These are phyloP conservation scores for Biscutella laevigata DNA, from an alignment of 441 rosid species.

Conservation along the genomic window DNA sequence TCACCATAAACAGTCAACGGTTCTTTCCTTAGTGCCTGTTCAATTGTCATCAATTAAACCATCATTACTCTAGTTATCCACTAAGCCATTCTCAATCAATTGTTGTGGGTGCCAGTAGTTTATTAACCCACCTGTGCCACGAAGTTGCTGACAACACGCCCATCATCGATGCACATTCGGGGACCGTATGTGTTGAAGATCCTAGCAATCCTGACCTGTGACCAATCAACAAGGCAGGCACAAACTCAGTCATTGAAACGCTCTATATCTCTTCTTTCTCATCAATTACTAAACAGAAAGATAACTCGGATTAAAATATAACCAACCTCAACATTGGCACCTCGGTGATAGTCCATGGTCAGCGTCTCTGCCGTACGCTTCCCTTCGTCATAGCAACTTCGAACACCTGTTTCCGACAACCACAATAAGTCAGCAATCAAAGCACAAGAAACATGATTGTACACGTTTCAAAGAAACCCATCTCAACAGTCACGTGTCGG, in stretches of 20 bases:
- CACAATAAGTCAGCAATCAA: constrained; percentile 7
- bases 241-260: not conserved
- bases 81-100: not conserved
- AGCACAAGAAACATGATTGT: not conserved
- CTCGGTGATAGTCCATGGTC: constrained; percentile 70
- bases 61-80: constrained; percentile 16
- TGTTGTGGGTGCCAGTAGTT: not conserved
- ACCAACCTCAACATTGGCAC: constrained; percentile 57
- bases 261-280: not conserved
- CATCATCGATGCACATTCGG: constrained; percentile 82
- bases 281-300: not conserved
- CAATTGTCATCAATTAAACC: constrained; percentile 10
- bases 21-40: constrained; percentile 67
- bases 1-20: constrained; percentile 82
- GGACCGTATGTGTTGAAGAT: constrained; percentile 84
- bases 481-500: constrained; percentile 8
- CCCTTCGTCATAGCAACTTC: constrained; percentile 77
- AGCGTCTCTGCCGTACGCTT: constrained; percentile 73
- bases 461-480: no score
- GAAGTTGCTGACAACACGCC: constrained; percentile 80
- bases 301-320: not conserved
- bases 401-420: constrained; percentile 39
- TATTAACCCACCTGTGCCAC: constrained; percentile 54
- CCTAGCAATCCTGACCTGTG: constrained; percentile 71
- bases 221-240: not conserved